phyloP scores from a whole-genome alignment of 1,284 basidiomycete genomes.

The Malassezia cuniculi region DNA sequence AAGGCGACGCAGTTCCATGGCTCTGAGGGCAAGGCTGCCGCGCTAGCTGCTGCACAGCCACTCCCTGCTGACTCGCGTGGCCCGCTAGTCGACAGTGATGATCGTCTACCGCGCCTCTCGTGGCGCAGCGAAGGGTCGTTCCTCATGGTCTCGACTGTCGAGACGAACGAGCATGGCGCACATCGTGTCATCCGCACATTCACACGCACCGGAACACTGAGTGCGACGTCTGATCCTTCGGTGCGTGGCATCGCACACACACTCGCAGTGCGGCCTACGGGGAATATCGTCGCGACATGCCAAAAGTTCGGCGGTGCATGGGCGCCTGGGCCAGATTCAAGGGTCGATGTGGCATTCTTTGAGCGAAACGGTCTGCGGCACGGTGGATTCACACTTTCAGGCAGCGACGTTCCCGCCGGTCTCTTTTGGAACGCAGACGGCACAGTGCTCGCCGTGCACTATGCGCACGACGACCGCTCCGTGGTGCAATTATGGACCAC shows the following conservation, averaged over 20 bases:
- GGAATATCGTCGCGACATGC: constrained; percentile 65
- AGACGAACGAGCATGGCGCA: constrained; percentile 27
- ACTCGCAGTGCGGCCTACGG: constrained; percentile 76
- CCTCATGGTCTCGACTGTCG: constrained; percentile 69
- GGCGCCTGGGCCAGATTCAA: constrained; percentile 41
- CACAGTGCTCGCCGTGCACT: constrained; percentile 58
- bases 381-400: constrained; percentile 60
- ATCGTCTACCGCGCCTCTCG: constrained; percentile 60
- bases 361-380: constrained; percentile 86
- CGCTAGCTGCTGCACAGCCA: constrained; percentile 50
- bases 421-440: constrained; percentile 82
- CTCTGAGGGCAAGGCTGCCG: constrained; percentile 76
- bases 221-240: constrained; percentile 65
- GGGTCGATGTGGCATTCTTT: constrained; percentile 84
- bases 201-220: constrained; percentile 57
- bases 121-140: constrained; percentile 87
- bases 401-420: constrained; percentile 35
- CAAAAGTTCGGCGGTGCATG: constrained; percentile 63
- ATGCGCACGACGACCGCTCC: constrained; percentile 1
- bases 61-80: constrained; percentile 40
- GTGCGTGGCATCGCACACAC: constrained; percentile 68
- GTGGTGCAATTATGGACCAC: constrained; percentile 79
- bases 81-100: constrained; percentile 54
- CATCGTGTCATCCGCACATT: constrained; percentile 56
- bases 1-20: constrained; percentile 97